A percentile compares a stretch with the other conserved stretches of the same genome.
phyloP scores from a whole-genome alignment of 73 alveolate genomes.

The Paramecium pentaurelia region DNA sequence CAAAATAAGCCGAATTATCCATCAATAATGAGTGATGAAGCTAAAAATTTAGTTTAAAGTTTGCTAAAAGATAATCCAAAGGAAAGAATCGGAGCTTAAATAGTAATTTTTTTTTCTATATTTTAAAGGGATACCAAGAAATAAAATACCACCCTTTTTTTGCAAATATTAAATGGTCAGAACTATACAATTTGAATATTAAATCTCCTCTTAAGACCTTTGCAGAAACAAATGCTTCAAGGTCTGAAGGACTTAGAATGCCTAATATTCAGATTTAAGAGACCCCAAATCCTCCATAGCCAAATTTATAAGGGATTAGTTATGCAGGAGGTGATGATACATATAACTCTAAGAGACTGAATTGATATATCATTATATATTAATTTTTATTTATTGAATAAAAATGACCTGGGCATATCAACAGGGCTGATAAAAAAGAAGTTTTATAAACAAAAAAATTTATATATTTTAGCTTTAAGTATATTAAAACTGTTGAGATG shows the following conservation, averaged over 20 bases:
- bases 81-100: not conserved
- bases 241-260: not conserved
- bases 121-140: not conserved
- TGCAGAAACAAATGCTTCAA: not conserved
- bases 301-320: not conserved
- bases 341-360: not conserved
- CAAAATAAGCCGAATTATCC: constrained; percentile 7
- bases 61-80: constrained; percentile 3
- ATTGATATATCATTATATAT: not conserved
- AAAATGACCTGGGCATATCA: not conserved
- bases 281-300: not conserved
- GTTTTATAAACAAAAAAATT: not conserved
- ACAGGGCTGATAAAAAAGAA: not conserved
- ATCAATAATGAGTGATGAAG: not conserved
- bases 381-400: not conserved
- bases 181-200: not conserved
- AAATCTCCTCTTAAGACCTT: constrained; percentile 19
- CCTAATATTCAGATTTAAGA: not conserved
- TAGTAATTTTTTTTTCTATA: not conserved
- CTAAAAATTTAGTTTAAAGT: not conserved
- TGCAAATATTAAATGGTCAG: constrained; percentile 41
- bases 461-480: no score
- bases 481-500: not conserved
- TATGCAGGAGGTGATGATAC: not conserved
- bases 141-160: constrained; percentile 39